These are phyloP conservation scores for Penicillium frequentans DNA, from an alignment of 2,329 filamentous ascomycete genomes.

Conservation along the genomic window DNA sequence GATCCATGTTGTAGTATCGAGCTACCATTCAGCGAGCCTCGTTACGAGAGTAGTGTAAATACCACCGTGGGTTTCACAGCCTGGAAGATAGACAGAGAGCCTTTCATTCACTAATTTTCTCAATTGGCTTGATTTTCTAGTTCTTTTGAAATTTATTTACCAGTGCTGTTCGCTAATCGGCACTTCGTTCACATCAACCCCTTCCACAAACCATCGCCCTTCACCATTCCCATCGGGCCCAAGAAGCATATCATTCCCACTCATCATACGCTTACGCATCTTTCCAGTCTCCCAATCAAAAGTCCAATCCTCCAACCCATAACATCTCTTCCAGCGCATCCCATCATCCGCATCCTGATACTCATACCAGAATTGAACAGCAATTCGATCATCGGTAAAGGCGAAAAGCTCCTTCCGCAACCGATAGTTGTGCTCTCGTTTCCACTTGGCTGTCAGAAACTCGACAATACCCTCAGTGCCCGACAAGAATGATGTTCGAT, in stretches of 20 bases:
- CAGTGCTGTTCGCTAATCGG: constrained; percentile 38
- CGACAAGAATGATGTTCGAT: constrained; percentile 67
- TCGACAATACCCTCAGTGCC: constrained; percentile 67
- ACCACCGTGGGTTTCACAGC: too few species aligned
- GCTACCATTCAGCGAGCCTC: too few species aligned
- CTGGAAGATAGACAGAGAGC: too few species aligned
- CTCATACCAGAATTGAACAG: constrained; percentile 91
- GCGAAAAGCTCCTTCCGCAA: constrained; percentile 83
- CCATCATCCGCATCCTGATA: constrained; percentile 66
- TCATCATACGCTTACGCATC: constrained; percentile 51
- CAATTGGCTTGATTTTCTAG: too few species aligned
- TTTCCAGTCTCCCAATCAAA: constrained; percentile 45
- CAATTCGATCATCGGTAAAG: constrained; percentile 73
- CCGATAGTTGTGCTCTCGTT: constrained; percentile 67
- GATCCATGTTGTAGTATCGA: too few species aligned
- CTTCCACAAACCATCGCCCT: constrained; percentile 48
- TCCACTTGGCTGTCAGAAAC: constrained; percentile 74
- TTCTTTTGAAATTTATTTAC: constrained; percentile 12
- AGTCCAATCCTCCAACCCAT: constrained; percentile 64
- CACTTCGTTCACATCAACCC: constrained; percentile 42
- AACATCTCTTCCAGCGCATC: constrained; percentile 78
- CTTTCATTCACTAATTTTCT: too few species aligned
- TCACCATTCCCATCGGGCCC: constrained; percentile 42
- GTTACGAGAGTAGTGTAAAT: too few species aligned
- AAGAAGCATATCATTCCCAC: constrained; percentile 47